Evolutionary conservation across 768 basidiomycete genomes (phyloP).

Genomic region (Lactarius indigo): DNA sequence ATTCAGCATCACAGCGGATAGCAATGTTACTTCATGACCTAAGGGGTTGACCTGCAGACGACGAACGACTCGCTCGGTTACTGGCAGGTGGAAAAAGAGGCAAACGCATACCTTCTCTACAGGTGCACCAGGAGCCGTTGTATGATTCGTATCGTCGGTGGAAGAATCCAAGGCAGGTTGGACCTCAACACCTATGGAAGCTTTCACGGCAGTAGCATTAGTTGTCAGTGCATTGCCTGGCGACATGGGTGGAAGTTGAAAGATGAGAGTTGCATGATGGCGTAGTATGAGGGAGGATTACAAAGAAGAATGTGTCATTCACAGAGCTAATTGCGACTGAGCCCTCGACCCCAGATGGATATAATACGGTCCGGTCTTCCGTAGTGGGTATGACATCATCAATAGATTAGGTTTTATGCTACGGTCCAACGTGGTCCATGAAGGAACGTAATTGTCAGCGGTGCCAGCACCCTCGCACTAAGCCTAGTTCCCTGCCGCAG

Average conservation of each 20-base stretch:
- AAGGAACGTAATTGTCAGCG: not conserved
- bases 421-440: too few relatives aligned
- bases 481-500: not conserved
- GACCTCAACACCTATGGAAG: slow-evolving; percentile 12
- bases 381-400: too few relatives aligned
- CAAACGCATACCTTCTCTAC: slow-evolving; percentile 17
- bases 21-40: slow-evolving; percentile 27
- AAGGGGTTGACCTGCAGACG: slow-evolving; percentile 26
- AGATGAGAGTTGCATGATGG: not conserved
- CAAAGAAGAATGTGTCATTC: not conserved
- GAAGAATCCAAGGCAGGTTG: slow-evolving; percentile 2
- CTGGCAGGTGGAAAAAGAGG: not conserved
- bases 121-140: slow-evolving; percentile 14
- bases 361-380: too few relatives aligned
- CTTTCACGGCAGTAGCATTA: not conserved
- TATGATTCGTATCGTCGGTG: not conserved
- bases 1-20: slow-evolving; percentile 28
- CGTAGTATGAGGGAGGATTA: not conserved
- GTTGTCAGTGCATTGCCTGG: not conserved
- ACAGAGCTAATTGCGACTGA: not conserved
- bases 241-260: slow-evolving; percentile 2
- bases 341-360: too few relatives aligned
- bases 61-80: not conserved
- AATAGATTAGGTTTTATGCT: too few relatives aligned
- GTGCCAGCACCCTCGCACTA: not conserved